Conservation (phyloP, 2,329 filamentous ascomycete species). For the Aspergillus piperis region DNA sequence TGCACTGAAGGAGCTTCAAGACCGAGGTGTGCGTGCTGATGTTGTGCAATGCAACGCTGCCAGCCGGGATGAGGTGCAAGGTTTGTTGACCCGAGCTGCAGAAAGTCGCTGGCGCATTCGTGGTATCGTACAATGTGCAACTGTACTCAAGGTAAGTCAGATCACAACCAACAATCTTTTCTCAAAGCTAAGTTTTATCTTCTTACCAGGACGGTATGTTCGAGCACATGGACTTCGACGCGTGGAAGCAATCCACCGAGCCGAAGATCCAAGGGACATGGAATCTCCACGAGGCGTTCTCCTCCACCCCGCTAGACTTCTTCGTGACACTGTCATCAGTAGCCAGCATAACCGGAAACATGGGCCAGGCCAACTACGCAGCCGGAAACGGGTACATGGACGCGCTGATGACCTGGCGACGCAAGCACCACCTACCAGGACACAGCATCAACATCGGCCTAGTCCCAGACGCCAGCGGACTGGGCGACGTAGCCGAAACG, state of each 20-base stretch:
- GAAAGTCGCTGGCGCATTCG: slow-evolving; percentile 17
- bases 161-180: too few species aligned
- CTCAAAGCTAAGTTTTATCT: neutral
- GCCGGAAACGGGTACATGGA: slow-evolving; percentile 49
- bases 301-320: slow-evolving; percentile 34
- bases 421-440: slow-evolving; percentile 13
- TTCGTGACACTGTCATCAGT: slow-evolving; percentile 60
- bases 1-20: slow-evolving; percentile 15
- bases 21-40: slow-evolving; percentile 18
- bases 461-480: slow-evolving; percentile 26
- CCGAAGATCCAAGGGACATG: slow-evolving; percentile 19
- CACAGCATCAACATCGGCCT: slow-evolving; percentile 25
- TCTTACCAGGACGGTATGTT: slow-evolving; percentile 24
- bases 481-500: slow-evolving; percentile 21
- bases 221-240: slow-evolving; percentile 21
- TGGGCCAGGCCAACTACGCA: slow-evolving; percentile 61
- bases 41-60: slow-evolving; percentile 22
- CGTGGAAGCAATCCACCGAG: neutral
- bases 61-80: slow-evolving; percentile 15
- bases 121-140: slow-evolving; percentile 24
- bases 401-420: slow-evolving; percentile 10
- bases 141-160: slow-evolving; percentile 19
- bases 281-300: slow-evolving; percentile 17
- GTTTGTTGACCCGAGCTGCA: slow-evolving; percentile 16
- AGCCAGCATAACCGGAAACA: slow-evolving; percentile 58